Evolutionary conservation across 148 eudicot species (phyloP).

Genomic region (Rhododendron griersonianum): DNA sequence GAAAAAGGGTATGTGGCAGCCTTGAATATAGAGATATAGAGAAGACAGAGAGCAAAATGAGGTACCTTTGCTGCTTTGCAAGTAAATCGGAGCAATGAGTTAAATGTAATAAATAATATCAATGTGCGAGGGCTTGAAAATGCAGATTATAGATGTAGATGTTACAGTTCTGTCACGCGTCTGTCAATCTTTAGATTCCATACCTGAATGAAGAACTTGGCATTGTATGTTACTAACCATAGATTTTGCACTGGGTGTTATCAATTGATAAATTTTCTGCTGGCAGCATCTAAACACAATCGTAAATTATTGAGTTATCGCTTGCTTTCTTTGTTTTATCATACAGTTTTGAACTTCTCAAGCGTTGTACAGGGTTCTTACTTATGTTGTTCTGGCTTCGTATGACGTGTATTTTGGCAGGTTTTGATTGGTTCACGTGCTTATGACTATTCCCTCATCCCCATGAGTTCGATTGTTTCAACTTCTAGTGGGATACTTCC

Average conservation of each 20-base stretch:
- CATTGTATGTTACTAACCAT: not conserved
- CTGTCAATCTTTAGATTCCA: not conserved
- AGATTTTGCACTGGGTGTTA: not conserved
- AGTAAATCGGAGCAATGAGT: not conserved
- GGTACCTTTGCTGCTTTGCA: not conserved
- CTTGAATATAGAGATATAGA: not conserved
- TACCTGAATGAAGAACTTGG: not conserved
- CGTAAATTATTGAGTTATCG: not conserved
- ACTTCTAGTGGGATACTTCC: constrained; percentile 47
- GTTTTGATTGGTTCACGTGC: constrained; percentile 19
- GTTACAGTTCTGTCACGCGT: not conserved
- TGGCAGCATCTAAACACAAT: not conserved
- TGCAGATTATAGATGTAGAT: not conserved
- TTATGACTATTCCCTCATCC: constrained; percentile 21
- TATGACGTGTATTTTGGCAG: constrained; percentile 9
- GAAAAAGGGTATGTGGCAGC: not conserved
- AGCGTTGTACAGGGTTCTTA: not conserved
- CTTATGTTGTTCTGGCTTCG: not conserved
- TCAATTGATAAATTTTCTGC: not conserved
- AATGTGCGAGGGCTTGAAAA: not conserved
- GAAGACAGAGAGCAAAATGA: not conserved
- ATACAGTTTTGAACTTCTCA: not conserved
- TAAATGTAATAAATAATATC: not conserved
- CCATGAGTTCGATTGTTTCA: constrained; percentile 61
- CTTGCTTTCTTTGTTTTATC: not conserved